Evolutionary conservation across 257 asterid genomes (phyloP).

Genomic region (Gentiana dahurica): DNA sequence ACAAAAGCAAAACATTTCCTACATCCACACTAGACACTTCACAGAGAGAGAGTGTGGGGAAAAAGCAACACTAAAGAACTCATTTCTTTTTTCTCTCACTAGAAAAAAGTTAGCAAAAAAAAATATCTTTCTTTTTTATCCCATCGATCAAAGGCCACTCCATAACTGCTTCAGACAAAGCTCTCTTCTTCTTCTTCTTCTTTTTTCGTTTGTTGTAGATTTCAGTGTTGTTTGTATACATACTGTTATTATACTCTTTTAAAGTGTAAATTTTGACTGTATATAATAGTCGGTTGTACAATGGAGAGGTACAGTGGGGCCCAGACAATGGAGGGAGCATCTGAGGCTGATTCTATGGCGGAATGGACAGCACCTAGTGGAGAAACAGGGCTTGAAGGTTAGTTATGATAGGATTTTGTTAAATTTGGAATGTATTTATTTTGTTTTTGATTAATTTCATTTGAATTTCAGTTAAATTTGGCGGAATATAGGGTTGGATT

Average conservation of each 20-base stretch:
- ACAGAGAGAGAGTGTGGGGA: not conserved
- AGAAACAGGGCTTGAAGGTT: constrained; percentile 40
- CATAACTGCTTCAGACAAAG: not conserved
- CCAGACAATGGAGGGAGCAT: constrained; percentile 27
- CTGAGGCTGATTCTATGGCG: constrained; percentile 25
- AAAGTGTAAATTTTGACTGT: not conserved
- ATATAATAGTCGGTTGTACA: constrained; percentile 4
- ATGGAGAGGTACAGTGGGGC: constrained; percentile 29
- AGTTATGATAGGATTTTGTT: constrained; percentile 4
- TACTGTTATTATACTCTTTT: constrained; percentile 1
- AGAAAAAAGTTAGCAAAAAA: constrained; percentile 41
- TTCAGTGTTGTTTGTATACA: not conserved
- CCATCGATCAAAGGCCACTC: not conserved
- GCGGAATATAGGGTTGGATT: constrained; percentile 10
- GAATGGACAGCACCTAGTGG: constrained; percentile 29
- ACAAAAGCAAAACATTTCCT: too few species aligned
- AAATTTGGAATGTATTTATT: not conserved
- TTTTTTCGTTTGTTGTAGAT: not conserved
- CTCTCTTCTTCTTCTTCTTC: constrained; percentile 12
- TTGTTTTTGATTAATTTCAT: constrained; percentile 19
- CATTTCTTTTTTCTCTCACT: constrained; percentile 7
- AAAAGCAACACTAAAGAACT: constrained; percentile 10
- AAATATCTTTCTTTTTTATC: not conserved
- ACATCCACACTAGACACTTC: too few species aligned
- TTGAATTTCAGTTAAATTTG: constrained; percentile 21